Base-by-base conservation (phyloP, 345 rosid genomes). In the Melastoma malabathricum region DNA sequence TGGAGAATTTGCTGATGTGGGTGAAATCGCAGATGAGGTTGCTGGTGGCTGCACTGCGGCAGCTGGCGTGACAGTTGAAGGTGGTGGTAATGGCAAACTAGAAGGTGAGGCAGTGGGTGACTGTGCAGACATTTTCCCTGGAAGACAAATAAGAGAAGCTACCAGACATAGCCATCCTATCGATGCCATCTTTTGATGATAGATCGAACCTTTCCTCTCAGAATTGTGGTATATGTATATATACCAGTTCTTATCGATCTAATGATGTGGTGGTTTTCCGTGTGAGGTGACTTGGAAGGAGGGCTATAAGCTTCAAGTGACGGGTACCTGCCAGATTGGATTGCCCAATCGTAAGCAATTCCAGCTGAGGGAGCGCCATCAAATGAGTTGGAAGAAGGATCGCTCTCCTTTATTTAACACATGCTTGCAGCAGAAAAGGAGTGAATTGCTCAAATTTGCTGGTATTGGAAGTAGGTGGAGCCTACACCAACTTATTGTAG, bases 61-160 rank as follows among this genome's bases (percentile, higher is more conserved):
- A 16, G 69, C 38, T 8, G 81, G 72, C 12, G 41, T 34, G 10
- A 34, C 41, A 34, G 41, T 34, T 9, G 41, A 34, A 34, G 41
- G 41, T 4, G 76, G 76, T 50, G 14, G 67, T 65, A 19, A 73
- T 38, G 25, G 52, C 23, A 15, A 80, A 73, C 45, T 66, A 22
- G 73, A 56, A 0, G 96, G 96, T 16, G 88, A 75, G 51, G 82
- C 70, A 8, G 82, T 79, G 10, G 94, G 97, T 62, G 75, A 61
- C 71, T 88, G 89, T 52, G 82, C 92, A 72, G 64, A 62, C 52
- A 62, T 68, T 52, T 59, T 60, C 63, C 62, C 62, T 34, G 67
- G 54, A 18, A 63, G 72, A 62, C 77, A 64, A 59, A 65, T 23
- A 46, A 79, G 72, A 47, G 48, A 58, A 59, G 59, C 64, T 18